Evolutionary conservation across 495 filamentous ascomycete genomes (phyloP).

Genomic region (Cercophora sp.): DNA sequence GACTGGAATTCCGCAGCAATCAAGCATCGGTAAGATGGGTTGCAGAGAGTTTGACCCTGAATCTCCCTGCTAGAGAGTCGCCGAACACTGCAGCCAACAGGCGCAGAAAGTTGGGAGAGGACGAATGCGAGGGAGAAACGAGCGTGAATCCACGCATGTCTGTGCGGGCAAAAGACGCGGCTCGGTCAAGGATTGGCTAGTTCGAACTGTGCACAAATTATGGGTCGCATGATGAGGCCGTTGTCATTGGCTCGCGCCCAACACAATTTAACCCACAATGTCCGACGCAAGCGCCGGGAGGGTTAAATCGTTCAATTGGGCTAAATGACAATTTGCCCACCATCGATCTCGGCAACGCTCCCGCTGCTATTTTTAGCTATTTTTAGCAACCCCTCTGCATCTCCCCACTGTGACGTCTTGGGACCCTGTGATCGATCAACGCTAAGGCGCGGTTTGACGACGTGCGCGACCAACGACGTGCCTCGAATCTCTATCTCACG

Average conservation of each 20-base stretch:
- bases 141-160: constrained; percentile 6
- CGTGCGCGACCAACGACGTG: too few species aligned
- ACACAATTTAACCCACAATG: constrained; percentile 14
- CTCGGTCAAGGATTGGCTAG: not conserved
- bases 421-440: not conserved
- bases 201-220: too few species aligned
- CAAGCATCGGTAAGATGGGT: too few species aligned
- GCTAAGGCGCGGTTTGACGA: too few species aligned
- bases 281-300: constrained; percentile 23
- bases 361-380: constrained; percentile 32
- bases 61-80: not conserved
- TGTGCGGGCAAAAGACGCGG: constrained; percentile 5
- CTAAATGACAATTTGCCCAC: constrained; percentile 28
- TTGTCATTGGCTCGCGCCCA: constrained; percentile 16
- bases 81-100: constrained; percentile 6
- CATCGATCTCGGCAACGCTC: constrained; percentile 19
- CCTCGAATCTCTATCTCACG: too few species aligned
- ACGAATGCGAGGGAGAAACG: too few species aligned
- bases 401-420: too few species aligned
- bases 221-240: too few species aligned
- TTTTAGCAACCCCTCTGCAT: too few species aligned
- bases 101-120: not conserved
- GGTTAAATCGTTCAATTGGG: constrained; percentile 25
- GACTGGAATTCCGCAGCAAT: too few species aligned
- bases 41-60: too few species aligned